Conservation (phyloP, 1,139 yeast species). For the Pichia sp. region DNA sequence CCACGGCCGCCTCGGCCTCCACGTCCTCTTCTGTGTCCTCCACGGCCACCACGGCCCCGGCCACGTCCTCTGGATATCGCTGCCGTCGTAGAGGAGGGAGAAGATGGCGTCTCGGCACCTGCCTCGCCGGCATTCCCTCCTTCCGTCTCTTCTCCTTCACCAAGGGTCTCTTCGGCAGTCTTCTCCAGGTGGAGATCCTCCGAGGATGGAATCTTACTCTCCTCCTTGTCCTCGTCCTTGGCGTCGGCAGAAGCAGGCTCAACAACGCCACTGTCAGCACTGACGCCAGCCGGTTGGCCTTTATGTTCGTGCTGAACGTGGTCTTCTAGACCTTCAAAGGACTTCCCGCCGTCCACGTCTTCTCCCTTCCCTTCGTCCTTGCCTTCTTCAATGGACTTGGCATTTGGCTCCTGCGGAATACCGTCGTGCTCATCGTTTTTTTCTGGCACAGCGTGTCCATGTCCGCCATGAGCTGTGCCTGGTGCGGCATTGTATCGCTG, state of each 20-base stretch:
- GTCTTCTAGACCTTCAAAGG: neutral
- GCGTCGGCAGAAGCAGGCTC: neutral
- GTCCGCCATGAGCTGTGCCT: neutral
- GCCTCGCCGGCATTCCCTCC: neutral
- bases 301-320: neutral
- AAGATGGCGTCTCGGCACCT: neutral
- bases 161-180: neutral
- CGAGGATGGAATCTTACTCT: neutral
- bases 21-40: neutral
- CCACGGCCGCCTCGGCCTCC: neutral
- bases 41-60: constrained; percentile 6
- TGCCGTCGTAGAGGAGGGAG: neutral
- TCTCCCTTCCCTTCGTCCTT: neutral
- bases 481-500: neutral
- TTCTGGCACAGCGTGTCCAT: neutral
- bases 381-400: neutral
- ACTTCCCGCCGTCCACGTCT: neutral
- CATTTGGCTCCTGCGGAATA: neutral
- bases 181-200: neutral
- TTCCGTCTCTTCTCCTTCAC: neutral
- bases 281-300: neutral
- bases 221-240: neutral
- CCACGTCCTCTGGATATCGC: neutral
- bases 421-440: neutral
- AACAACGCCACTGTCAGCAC: neutral